Conservation (phyloP, 1,139 yeast species). For the Candida sanyaensis region DNA sequence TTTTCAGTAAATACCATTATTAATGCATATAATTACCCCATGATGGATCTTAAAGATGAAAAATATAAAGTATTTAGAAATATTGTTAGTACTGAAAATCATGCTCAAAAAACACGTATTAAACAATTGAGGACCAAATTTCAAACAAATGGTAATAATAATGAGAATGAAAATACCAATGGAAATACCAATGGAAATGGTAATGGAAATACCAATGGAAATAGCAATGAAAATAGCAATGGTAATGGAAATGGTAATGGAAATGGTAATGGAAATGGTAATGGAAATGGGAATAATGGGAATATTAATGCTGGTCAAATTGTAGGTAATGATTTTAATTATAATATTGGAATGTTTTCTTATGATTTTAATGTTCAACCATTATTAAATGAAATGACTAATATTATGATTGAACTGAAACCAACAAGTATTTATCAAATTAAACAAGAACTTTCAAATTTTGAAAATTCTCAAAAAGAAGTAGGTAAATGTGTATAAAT, state of each 20-base stretch:
- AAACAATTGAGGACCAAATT: constrained; percentile 11
- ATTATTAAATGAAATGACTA: constrained; percentile 4
- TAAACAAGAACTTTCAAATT: constrained; percentile 5
- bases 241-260: no score
- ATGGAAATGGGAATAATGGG: no score
- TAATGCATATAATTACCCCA: constrained; percentile 25
- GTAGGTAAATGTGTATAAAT: constrained; percentile 10
- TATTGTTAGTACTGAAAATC: constrained; percentile 14
- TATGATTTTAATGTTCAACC: constrained; percentile 21
- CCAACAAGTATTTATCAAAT: not conserved
- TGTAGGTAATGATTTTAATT: constrained; percentile 18
- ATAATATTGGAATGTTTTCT: constrained; percentile 22
- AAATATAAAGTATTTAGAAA: constrained; percentile 7
- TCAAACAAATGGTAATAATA: not conserved
- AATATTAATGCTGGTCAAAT: not conserved
- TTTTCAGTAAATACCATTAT: constrained; percentile 20
- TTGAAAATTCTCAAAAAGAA: constrained; percentile 13
- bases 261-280: no score
- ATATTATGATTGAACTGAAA: not conserved
- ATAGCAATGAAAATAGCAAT: no score
- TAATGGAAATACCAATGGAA: no score
- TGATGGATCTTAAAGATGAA: constrained; percentile 12
- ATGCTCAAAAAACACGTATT: constrained; percentile 14
- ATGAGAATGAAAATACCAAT: not conserved
- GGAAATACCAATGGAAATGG: no score